Conservation (phyloP, 2,329 filamentous ascomycete genomes). For the Pseudogymnoascus sp. region DNA sequence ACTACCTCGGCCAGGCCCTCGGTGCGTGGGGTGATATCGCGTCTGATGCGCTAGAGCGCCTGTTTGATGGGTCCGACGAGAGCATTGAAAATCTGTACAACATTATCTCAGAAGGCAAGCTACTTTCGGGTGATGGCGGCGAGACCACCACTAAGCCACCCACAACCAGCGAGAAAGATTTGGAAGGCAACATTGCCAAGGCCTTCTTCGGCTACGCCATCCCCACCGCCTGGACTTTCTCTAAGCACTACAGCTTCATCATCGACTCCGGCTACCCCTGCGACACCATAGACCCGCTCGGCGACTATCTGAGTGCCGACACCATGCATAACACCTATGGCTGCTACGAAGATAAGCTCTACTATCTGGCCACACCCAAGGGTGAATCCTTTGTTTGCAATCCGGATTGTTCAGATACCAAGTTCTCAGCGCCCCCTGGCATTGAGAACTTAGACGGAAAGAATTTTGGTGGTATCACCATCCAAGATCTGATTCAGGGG, state of each 20-base stretch:
- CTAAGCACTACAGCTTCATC: slow-evolving; percentile 26
- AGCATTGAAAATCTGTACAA: slow-evolving; percentile 21
- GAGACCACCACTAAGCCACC: not conserved
- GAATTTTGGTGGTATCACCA: slow-evolving; percentile 23
- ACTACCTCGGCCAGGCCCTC: slow-evolving; percentile 27
- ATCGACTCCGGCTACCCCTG: slow-evolving; percentile 29
- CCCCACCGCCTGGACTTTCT: slow-evolving; percentile 26
- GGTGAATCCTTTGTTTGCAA: slow-evolving; percentile 19
- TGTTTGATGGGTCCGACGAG: slow-evolving; percentile 23
- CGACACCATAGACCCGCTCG: not conserved
- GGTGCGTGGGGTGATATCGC: slow-evolving; percentile 14
- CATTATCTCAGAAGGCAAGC: slow-evolving; percentile 26
- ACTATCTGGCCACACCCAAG: slow-evolving; percentile 28
- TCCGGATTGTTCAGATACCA: slow-evolving; percentile 17
- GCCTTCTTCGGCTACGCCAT: slow-evolving; percentile 28
- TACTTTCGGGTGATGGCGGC: slow-evolving; percentile 19
- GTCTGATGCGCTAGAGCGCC: not conserved
- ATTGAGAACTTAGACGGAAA: slow-evolving; percentile 21
- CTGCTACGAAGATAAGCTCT: slow-evolving; percentile 17
- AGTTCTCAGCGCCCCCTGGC: slow-evolving; percentile 27
- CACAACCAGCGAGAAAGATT: not conserved
- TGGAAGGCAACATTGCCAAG: slow-evolving; percentile 18
- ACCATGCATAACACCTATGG: not conserved
- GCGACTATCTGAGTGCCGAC: not conserved
- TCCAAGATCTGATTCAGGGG: slow-evolving; percentile 21